A percentile compares a stretch with the other conserved stretches of the same genome.
phyloP scores from a whole-genome alignment of 1,139 yeast species.

The Groenewaldozyma auringiensis region DNA sequence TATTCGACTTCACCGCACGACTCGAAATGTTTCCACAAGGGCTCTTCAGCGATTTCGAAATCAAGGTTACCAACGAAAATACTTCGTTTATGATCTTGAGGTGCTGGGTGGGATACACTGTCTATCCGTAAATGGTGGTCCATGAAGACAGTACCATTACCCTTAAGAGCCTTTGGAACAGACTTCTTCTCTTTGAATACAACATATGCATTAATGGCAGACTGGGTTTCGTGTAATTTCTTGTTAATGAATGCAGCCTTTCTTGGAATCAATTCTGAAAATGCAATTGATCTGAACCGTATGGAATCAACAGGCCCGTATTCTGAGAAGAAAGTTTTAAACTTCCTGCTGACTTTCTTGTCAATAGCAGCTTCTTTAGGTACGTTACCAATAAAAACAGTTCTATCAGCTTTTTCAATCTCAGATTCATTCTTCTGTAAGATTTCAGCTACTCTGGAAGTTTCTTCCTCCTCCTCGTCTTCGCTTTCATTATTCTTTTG shows the following conservation, averaged over 20 bases:
- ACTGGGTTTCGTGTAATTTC: slow-evolving; percentile 68
- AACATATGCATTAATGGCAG: slow-evolving; percentile 79
- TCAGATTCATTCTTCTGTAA: slow-evolving; percentile 34
- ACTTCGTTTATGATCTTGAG: slow-evolving; percentile 75
- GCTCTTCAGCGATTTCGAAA: slow-evolving; percentile 87
- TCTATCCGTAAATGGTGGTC: slow-evolving; percentile 83
- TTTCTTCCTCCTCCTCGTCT: slow-evolving; percentile 17
- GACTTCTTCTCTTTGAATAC: slow-evolving; percentile 57
- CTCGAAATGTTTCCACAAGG: slow-evolving; percentile 75
- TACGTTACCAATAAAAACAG: slow-evolving; percentile 86
- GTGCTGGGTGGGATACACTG: slow-evolving; percentile 82
- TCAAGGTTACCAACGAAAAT: slow-evolving; percentile 92
- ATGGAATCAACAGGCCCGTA: slow-evolving; percentile 62
- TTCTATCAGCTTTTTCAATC: slow-evolving; percentile 76
- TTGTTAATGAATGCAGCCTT: slow-evolving; percentile 85
- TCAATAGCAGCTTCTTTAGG: slow-evolving; percentile 57
- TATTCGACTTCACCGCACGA: slow-evolving; percentile 68
- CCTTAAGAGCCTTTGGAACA: slow-evolving; percentile 41
- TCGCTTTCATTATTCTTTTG: slow-evolving; percentile 17
- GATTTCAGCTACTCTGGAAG: slow-evolving; percentile 14
- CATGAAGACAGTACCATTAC: slow-evolving; percentile 64
- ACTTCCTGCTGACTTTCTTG: slow-evolving; percentile 52
- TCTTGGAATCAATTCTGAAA: slow-evolving; percentile 81
- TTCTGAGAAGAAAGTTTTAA: slow-evolving; percentile 53
- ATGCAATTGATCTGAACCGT: slow-evolving; percentile 88